Conservation (phyloP, 129 eudicot species). For the Solidago caesia region DNA sequence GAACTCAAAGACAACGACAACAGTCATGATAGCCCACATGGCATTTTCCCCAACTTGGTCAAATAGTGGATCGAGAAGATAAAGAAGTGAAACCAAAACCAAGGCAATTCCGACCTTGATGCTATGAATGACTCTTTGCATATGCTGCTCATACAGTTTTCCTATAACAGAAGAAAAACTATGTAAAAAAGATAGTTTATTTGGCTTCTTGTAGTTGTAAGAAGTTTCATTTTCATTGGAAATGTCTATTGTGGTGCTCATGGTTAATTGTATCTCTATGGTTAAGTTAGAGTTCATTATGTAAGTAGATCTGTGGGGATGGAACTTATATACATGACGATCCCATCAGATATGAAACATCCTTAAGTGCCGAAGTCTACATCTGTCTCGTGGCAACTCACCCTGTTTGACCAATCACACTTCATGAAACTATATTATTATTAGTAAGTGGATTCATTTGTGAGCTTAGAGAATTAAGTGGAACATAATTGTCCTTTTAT, state of each 20-base stretch:
- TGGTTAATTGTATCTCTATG: conserved; percentile 25
- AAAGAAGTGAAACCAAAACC: conserved; percentile 75
- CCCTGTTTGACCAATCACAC: conserved; percentile 32
- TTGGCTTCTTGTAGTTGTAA: conserved; percentile 33
- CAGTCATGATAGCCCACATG: conserved; percentile 97
- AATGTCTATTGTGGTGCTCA: conserved; percentile 44
- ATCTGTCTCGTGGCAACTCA: conserved; percentile 27
- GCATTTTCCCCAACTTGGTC: conserved; percentile 78
- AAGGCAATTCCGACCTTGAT: conserved; percentile 76
- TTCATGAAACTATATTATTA: conserved; percentile 10
- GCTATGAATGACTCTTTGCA: conserved; percentile 50
- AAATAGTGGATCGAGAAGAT: conserved; percentile 65
- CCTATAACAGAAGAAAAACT: conserved; percentile 32
- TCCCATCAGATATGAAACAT: conserved; percentile 21
- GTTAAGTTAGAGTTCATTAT: conserved; percentile 8
- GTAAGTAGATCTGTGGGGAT: conserved; percentile 27
- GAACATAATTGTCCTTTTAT: conserved; percentile 32
- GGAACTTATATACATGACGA: conserved; percentile 33
- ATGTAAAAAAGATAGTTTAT: conserved; percentile 19
- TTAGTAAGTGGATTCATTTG: conserved; percentile 24
- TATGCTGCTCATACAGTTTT: conserved; percentile 28
- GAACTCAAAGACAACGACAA: conserved; percentile 83
- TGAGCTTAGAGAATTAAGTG: conserved; percentile 35
- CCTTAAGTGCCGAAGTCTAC: conserved; percentile 37
- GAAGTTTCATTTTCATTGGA: conserved; percentile 31